Evolutionary conservation across 1,284 basidiomycete species (phyloP).

Genomic region (Papiliotrema flavescens): DNA sequence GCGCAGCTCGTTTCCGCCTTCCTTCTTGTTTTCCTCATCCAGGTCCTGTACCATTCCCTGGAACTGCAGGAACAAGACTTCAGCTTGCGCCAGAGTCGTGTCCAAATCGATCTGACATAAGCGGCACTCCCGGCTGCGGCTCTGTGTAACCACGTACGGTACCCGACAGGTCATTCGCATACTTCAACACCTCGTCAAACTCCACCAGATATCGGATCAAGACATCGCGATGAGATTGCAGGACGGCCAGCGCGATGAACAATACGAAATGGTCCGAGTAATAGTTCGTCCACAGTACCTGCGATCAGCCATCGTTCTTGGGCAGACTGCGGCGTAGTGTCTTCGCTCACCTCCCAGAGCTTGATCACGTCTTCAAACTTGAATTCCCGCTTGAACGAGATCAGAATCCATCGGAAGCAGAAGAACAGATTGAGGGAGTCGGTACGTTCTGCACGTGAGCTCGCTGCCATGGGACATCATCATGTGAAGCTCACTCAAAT

Average conservation of each 20-base stretch:
- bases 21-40: slow-evolving; percentile 50
- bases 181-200: slow-evolving; percentile 69
- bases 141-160: slow-evolving; percentile 51
- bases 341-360: slow-evolving; percentile 81
- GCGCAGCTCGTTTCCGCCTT: slow-evolving; percentile 14
- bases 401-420: slow-evolving; percentile 80
- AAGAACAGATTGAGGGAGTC: slow-evolving; percentile 95
- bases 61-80: slow-evolving; percentile 72
- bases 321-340: too few species aligned
- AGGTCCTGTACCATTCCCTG: slow-evolving; percentile 70
- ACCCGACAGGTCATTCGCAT: slow-evolving; percentile 89
- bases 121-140: neutral
- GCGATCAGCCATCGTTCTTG: neutral
- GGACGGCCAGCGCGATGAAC: slow-evolving; percentile 87
- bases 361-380: slow-evolving; percentile 79
- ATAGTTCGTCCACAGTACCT: slow-evolving; percentile 83
- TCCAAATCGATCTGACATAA: slow-evolving; percentile 70
- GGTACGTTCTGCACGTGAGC: slow-evolving; percentile 63
- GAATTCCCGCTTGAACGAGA: slow-evolving; percentile 94
- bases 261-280: slow-evolving; percentile 85
- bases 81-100: slow-evolving; percentile 84
- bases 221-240: slow-evolving; percentile 90
- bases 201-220: slow-evolving; percentile 89
- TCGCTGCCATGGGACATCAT: neutral
- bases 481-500: slow-evolving; percentile 59